Base-by-base conservation (phyloP, 805 yeast genomes). In the Starmerella tilneyi region DNA sequence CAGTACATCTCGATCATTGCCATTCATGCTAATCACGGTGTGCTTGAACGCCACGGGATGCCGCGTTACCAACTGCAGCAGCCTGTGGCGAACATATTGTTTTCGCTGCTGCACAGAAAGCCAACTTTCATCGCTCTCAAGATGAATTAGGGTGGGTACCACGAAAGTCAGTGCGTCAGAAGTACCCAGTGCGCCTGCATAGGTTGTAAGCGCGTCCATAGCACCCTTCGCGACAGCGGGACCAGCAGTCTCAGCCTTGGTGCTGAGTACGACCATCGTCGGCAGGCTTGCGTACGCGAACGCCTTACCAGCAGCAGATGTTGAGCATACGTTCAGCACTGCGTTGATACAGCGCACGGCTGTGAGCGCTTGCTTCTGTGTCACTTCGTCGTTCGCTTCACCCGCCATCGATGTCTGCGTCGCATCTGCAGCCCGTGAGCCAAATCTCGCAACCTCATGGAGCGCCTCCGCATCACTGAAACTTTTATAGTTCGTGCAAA, bases 271-370 rank as follows among this genome's bases (percentile, higher is more conserved):
- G 6, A 44, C 42, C 29, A 51, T 43, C 2, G 45, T 28, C 7
- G 54, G 50, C 9, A 51, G 20, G 19, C 41, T 46, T 23, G 43
- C 59, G 45, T 37, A 56, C 15, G 49, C 51, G 41, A 34, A 53
- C 2, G 52, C 45, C 6, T 41, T 28, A 9, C 52, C 49, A 5
- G 51, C 38, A 1, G 46, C 43, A 5, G 48, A 30, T 2, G 19
- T 32, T 3, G 46, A 20, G 35, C 48, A 35, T 1, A 45, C 37
- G 17, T 63, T 57, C 32, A 81, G 66, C 34, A 84, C 63, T 0
- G 79, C 68, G 53, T 72, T 79, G 41, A 81, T 66, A 13, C 92
- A 79, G 51, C 79, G 86, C 11, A 78, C 65, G 0, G 74, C 66
- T 9, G 75, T 63, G 0, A 67, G 59, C 8, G 68, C 45, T 6